phyloP scores from a whole-genome alignment of 2,329 filamentous ascomycete genomes.

The Pseudogymnoascus sp. region DNA sequence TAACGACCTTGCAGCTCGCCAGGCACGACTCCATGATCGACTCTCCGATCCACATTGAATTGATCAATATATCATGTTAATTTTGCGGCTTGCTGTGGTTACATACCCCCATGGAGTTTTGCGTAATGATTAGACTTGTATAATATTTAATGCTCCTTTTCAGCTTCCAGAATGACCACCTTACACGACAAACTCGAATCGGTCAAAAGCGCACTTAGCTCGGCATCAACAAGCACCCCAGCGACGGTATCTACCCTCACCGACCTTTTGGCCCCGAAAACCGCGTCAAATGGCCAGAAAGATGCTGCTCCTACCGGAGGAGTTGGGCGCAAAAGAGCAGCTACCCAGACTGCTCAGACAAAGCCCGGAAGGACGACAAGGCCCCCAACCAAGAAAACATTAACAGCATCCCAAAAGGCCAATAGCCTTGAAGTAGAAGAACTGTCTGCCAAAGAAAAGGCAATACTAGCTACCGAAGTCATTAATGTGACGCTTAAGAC shows the following conservation, averaged over 20 bases:
- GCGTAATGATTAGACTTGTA: conserved; percentile 28
- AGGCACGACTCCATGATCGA: conserved; percentile 4
- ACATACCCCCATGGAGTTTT: conserved; percentile 16
- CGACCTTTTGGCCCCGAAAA: conserved; percentile 36
- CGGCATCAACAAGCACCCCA: conserved; percentile 40
- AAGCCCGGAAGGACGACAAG: conserved; percentile 20
- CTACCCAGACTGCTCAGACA: conserved; percentile 11
- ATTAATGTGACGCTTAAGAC: conserved; percentile 63
- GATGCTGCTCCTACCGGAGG: neutral
- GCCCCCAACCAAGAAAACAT: conserved; percentile 26
- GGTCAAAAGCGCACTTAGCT: conserved; percentile 39
- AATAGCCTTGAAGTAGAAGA: conserved; percentile 23
- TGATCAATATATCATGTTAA: conserved; percentile 5
- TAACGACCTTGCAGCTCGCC: conserved; percentile 6
- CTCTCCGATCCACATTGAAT: conserved; percentile 1
- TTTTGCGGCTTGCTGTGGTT: conserved; percentile 4
- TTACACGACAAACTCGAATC: conserved; percentile 35
- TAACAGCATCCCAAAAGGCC: conserved; percentile 15
- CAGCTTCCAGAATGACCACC: conserved; percentile 32
- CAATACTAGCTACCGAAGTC: conserved; percentile 61
- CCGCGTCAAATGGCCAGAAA: conserved; percentile 12
- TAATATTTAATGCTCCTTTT: conserved; percentile 19
- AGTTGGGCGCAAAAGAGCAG: neutral
- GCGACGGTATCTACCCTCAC: conserved; percentile 38
- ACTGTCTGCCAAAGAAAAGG: conserved; percentile 51